phyloP scores from a whole-genome alignment of 495 filamentous ascomycete genomes.

The Penicillium egyptiacum region DNA sequence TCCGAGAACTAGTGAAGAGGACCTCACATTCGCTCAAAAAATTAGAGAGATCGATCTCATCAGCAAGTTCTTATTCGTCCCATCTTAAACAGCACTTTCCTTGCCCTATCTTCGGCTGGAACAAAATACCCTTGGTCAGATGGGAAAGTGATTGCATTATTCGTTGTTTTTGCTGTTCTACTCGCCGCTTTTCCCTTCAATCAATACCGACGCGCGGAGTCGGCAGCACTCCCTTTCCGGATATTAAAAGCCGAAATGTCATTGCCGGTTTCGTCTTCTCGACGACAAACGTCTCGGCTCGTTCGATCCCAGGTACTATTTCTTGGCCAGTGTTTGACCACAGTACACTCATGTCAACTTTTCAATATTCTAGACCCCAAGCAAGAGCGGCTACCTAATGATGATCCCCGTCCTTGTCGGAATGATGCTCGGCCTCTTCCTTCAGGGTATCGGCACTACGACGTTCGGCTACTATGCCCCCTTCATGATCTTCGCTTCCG shows the following conservation, averaged over 20 bases:
- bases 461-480: constrained; percentile 44
- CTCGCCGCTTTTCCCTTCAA: no score
- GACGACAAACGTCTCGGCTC: constrained; percentile 34
- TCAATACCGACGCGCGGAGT: no score
- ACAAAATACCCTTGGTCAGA: no score
- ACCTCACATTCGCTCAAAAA: constrained; percentile 39
- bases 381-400: constrained; percentile 28
- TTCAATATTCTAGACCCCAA: background rate
- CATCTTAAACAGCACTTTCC: no score
- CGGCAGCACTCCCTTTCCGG: constrained; percentile 61
- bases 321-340: constrained; percentile 6
- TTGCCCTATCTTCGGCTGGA: no score
- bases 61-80: background rate
- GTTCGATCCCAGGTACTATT: constrained; percentile 19
- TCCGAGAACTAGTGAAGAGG: constrained; percentile 27
- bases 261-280: constrained; percentile 44
- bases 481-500: constrained; percentile 40
- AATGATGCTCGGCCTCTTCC: constrained; percentile 27
- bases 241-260: constrained; percentile 63
- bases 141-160: no score
- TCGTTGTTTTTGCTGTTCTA: no score
- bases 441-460: constrained; percentile 45
- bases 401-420: constrained; percentile 36
- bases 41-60: constrained; percentile 44
- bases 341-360: no score